Evolutionary conservation across 768 basidiomycete genomes (phyloP), one percentile per base, ranked within the genome.

Genomic region (Mycena rosella): DNA sequence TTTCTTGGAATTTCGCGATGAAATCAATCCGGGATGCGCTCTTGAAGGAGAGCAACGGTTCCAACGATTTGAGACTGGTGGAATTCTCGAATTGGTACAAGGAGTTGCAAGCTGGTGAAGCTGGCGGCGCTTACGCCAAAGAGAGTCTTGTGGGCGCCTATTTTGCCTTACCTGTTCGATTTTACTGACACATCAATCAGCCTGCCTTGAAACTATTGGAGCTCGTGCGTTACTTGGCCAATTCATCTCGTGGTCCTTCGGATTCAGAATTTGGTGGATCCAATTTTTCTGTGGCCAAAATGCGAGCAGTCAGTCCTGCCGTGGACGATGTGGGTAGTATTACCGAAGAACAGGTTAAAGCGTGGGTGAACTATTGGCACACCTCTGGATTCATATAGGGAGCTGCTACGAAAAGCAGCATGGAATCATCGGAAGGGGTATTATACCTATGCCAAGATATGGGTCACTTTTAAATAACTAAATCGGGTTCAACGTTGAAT

Each of bases 141-240:
- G 18, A 24, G 42, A 10, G 40, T 53, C 17, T 30, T 54, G 27
- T 30, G n/a, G 20, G 45, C 26, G 34, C 44, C 8, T 30, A 49
- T 15, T 42, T 4, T 53, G 22, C 53, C 24, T 54, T 22, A 9
- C 24, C 17, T 34, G n/a, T n/a, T 5, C 42, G 17, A 44, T 38
- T 22, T 22, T 24, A 52, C n/a, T 49, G 5, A 52, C 32, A 4
- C 32, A 52, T n/a, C 22, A 18, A 40, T 27, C 48, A 81, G 81
- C 81, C 80, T 40, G 80, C 78, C 10, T 64, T 79, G 29, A 81
- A 81, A 52, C 77, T 83, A 9, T 63, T 81, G 1, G 73, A 78
- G n/a, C 81, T 80, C 65, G 79, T 80, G 71, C 72, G 73, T 11
- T 30, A 48, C 34, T 68, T 74, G 29, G 48, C 65, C 62, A 60